Base-by-base conservation (phyloP, 2,329 filamentous ascomycete species). In the Ceratocystis diversiconidia region DNA sequence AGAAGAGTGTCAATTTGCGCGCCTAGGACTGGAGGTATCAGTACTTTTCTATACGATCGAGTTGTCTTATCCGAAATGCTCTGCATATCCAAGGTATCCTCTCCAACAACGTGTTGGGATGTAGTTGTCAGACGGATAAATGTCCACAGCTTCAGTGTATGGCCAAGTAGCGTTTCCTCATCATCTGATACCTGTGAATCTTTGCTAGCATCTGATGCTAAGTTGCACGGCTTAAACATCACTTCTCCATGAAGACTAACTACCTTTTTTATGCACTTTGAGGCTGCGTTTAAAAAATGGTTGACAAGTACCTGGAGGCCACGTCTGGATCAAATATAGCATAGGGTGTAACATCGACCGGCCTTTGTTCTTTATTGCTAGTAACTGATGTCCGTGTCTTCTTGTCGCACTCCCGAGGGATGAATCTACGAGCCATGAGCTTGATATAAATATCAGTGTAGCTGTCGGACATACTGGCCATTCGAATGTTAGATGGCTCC, bases 1-100 rank as follows among this genome's bases (percentile, higher is more conserved):
- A 85, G 74, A 57, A 86, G 77, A 52, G 82, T 75, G 69, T 85
- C 82, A 65, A 85, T 77, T 71, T 86, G 83, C 15, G 82, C 83
- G 12, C 83, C 83, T 75, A 85, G 79, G 5, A 86, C 83, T 0
- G 83, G 83, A 5, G 83, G 83, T 28, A 85, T 73, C 2, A 83
- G 83, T 15, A 85, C 83, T 68, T 78, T 80, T 63, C 82, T 81
- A 17, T 76, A 75, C 41, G 80, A 78, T 2, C 82, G 80, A 69
- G 75, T 83, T 15, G 79, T 80, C 41, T 77, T 73, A 69, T 85
- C 80, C 72, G 84, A 78, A 67, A 84, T 80, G 69, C 82, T 72
- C 19, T 67, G 67, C 81, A 85, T 85, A 17, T 78, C 83, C 41
- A 86, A 72, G 0, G 78, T 84, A 66, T 85, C 83, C 0, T 78